Evolutionary conservation across 2,329 filamentous ascomycete genomes (phyloP).

Genomic region (Colletotrichum somersetense): DNA sequence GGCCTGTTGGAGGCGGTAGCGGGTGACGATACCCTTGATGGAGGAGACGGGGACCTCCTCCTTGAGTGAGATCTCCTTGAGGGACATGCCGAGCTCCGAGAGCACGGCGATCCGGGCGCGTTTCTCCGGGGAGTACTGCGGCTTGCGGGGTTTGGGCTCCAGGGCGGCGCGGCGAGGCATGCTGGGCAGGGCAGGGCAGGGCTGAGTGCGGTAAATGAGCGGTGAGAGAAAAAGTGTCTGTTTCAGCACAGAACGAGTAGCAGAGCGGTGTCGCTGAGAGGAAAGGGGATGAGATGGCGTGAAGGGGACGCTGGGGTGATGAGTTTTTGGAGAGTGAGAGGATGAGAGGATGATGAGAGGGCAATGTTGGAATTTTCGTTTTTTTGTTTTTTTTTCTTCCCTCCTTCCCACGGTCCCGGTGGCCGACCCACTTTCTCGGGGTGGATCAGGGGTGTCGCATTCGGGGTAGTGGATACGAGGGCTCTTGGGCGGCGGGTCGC

Average conservation of each 20-base stretch:
- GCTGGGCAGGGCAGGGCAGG: background rate
- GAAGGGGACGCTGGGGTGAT: constrained; percentile 3
- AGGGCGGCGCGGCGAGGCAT: constrained; percentile 40
- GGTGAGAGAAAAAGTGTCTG: background rate
- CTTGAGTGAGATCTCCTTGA: constrained; percentile 41
- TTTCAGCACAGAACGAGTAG: background rate
- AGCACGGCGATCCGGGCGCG: constrained; percentile 41
- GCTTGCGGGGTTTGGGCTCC: constrained; percentile 40
- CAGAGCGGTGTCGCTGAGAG: constrained; percentile 7
- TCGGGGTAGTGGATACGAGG: constrained; percentile 40
- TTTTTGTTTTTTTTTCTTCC: constrained; percentile 27
- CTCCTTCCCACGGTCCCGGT: constrained; percentile 23
- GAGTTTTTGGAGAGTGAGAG: constrained; percentile 20
- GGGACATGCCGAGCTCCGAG: constrained; percentile 41
- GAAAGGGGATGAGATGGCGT: constrained; percentile 20
- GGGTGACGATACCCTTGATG: constrained; percentile 42
- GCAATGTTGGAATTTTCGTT: constrained; percentile 35
- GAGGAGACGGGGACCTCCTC: constrained; percentile 40
- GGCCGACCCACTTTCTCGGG: constrained; percentile 39
- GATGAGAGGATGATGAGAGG: constrained; percentile 24
- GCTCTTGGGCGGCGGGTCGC: constrained; percentile 17
- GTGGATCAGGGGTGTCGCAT: constrained; percentile 38
- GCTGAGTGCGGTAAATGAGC: background rate
- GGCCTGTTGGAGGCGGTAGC: constrained; percentile 40
- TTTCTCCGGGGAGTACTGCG: constrained; percentile 41